Evolutionary conservation across 1,139 yeast genomes (phyloP).

Genomic region (Kodamaea fungicola): DNA sequence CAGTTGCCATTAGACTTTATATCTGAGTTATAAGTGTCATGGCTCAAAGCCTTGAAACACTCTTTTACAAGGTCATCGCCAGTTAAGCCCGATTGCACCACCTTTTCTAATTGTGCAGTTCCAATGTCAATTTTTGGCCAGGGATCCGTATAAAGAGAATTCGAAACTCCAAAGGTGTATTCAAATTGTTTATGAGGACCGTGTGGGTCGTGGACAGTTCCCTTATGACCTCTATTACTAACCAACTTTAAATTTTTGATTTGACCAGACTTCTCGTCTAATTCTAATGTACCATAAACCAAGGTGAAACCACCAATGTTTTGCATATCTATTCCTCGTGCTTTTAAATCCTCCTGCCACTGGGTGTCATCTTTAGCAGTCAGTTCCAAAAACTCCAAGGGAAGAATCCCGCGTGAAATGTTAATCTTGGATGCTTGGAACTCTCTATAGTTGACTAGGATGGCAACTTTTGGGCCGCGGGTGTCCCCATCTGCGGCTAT

Average conservation of each 20-base stretch:
- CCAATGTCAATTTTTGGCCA: conserved; percentile 75
- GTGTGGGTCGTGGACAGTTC: conserved; percentile 24
- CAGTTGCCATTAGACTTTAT: conserved; percentile 23
- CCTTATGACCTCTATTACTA: conserved; percentile 48
- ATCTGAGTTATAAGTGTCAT: conserved; percentile 35
- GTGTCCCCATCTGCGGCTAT: conserved; percentile 25
- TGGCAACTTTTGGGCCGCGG: conserved; percentile 61
- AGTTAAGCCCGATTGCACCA: conserved; percentile 28
- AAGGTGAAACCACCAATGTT: conserved; percentile 82
- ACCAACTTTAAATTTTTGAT: conserved; percentile 44
- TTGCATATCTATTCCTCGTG: conserved; percentile 27
- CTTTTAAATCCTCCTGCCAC: conserved; percentile 41
- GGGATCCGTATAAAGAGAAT: conserved; percentile 57
- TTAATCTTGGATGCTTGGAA: conserved; percentile 21
- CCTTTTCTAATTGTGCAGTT: conserved; percentile 33
- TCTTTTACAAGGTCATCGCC: conserved; percentile 38
- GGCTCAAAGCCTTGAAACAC: conserved; percentile 54
- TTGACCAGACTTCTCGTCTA: conserved; percentile 19
- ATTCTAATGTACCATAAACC: conserved; percentile 58
- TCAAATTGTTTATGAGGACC: conserved; percentile 1
- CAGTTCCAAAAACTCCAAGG: conserved; percentile 51
- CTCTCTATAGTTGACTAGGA: conserved; percentile 70
- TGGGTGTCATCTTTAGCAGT: conserved; percentile 38
- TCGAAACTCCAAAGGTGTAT: conserved; percentile 55
- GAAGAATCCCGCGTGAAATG: conserved; percentile 71